phyloP scores from a whole-genome alignment of 306 rosid species.

The Begonia masoniana region DNA sequence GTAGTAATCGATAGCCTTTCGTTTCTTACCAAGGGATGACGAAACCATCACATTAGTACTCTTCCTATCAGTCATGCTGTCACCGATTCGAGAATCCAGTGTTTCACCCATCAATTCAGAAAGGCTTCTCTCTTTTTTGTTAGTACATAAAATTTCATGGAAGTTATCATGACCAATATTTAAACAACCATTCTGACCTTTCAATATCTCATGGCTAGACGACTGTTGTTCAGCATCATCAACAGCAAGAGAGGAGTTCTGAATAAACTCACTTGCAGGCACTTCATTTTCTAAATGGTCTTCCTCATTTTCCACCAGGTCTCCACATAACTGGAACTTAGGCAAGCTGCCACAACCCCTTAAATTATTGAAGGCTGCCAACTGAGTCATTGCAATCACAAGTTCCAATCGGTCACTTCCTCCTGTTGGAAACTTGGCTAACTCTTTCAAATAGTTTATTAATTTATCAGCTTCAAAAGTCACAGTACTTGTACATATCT shows the following conservation, averaged over 20 bases:
- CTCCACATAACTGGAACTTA: conserved; percentile 55
- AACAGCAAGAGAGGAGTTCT: conserved; percentile 21
- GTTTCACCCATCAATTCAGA: conserved; percentile 54
- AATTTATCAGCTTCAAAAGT: conserved; percentile 50
- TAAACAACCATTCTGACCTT: conserved; percentile 9
- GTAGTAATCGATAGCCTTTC: conserved; percentile 34
- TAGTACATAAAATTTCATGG: conserved; percentile 38
- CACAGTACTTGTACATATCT: conserved; percentile 38
- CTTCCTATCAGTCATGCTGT: conserved; percentile 36
- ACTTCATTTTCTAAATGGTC: conserved; percentile 24
- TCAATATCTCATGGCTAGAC: conserved; percentile 22
- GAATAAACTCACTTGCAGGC: conserved; percentile 17
- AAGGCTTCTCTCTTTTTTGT: conserved; percentile 61
- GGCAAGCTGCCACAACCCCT: conserved; percentile 69
- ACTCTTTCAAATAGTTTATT: conserved; percentile 33
- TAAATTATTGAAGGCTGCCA: conserved; percentile 55
- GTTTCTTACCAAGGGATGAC: conserved; percentile 37
- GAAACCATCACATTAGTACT: conserved; percentile 17
- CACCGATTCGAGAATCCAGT: conserved; percentile 32
- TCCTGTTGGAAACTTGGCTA: conserved; percentile 48
- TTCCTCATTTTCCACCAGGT: conserved; percentile 34
- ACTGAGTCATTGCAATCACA: conserved; percentile 71
- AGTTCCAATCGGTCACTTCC: conserved; percentile 54
- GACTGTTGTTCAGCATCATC: conserved; percentile 28
- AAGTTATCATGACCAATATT: conserved; percentile 36